These are phyloP conservation scores for Pilasporangium apinafurcum DNA, from an alignment of 352 stramenopile genomes.

Conservation along the genomic window DNA sequence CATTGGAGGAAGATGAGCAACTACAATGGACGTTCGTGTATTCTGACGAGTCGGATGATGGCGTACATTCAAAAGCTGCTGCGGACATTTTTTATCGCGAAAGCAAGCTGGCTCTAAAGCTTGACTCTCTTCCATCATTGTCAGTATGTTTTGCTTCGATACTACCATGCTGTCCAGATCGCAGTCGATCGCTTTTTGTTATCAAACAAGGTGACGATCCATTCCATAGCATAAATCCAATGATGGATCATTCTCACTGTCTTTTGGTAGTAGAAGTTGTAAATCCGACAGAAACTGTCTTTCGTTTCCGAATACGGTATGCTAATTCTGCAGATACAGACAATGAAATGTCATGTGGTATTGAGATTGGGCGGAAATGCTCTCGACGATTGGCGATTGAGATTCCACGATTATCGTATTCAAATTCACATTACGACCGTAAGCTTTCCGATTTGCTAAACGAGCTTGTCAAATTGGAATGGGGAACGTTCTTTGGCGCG, in stretches of 20 bases:
- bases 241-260: slow-evolving; percentile 45
- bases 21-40: slow-evolving; percentile 70
- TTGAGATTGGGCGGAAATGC: slow-evolving; percentile 45
- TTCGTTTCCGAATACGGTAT: slow-evolving; percentile 30
- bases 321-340: neutral
- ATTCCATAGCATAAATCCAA: neutral
- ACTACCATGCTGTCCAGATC: slow-evolving; percentile 19
- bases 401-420: slow-evolving; percentile 26
- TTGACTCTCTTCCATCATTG: slow-evolving; percentile 50
- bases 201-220: neutral
- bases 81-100: slow-evolving; percentile 43
- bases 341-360: slow-evolving; percentile 9
- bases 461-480: slow-evolving; percentile 33
- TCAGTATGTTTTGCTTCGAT: slow-evolving; percentile 28
- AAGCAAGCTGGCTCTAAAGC: slow-evolving; percentile 30
- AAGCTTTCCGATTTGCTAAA: slow-evolving; percentile 24
- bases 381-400: slow-evolving; percentile 36
- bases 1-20: slow-evolving; percentile 25
- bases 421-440: neutral
- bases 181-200: neutral
- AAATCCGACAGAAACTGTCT: slow-evolving; percentile 70
- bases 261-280: slow-evolving; percentile 42
- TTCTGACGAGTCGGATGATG: slow-evolving; percentile 6
- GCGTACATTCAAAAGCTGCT: neutral
- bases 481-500: slow-evolving; percentile 48